Percentiles rank a stretch among this genome's conserved stretches.
Conservation (phyloP, 1,284 basidiomycete genomes). For the Dichomitus squalens region DNA sequence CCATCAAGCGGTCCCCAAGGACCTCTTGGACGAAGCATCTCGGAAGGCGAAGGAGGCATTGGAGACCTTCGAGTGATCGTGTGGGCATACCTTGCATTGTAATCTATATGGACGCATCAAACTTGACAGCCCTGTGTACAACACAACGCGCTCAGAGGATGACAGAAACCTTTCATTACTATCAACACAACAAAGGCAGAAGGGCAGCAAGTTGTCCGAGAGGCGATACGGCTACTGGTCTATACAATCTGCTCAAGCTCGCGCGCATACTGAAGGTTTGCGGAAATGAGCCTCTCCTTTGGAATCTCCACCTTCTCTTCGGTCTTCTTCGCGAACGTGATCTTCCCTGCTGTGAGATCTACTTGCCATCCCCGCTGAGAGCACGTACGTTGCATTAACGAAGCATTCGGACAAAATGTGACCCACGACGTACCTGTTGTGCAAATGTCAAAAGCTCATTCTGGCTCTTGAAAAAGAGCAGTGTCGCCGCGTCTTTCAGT, state of each 20-base stretch:
- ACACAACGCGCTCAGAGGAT: not conserved
- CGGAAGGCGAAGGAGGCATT: constrained; percentile 87
- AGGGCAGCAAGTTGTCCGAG: constrained; percentile 19
- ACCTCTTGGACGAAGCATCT: constrained; percentile 86
- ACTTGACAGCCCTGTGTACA: constrained; percentile 8
- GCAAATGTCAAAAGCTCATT: constrained; percentile 81
- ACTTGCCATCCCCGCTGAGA: constrained; percentile 74
- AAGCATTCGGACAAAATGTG: not conserved
- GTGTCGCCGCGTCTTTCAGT: constrained; percentile 83
- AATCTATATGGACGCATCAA: constrained; percentile 22
- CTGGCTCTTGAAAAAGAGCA: constrained; percentile 85
- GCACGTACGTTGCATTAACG: constrained; percentile 3
- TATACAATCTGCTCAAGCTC: constrained; percentile 91
- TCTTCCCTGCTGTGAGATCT: constrained; percentile 58
- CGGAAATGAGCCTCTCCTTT: constrained; percentile 77
- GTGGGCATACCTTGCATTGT: constrained; percentile 23
- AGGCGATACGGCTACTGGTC: constrained; percentile 22
- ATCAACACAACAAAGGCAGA: constrained; percentile 20
- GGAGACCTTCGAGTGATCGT: constrained; percentile 80
- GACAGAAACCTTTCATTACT: not conserved
- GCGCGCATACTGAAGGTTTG: constrained; percentile 77
- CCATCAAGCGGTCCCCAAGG: constrained; percentile 85
- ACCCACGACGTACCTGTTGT: constrained; percentile 53
- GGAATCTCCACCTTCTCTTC: constrained; percentile 83
- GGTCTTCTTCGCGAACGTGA: constrained; percentile 69